These are phyloP conservation scores for Suhomyces kunorum DNA, from an alignment of 1,139 yeast genomes.

Conservation along the genomic window DNA sequence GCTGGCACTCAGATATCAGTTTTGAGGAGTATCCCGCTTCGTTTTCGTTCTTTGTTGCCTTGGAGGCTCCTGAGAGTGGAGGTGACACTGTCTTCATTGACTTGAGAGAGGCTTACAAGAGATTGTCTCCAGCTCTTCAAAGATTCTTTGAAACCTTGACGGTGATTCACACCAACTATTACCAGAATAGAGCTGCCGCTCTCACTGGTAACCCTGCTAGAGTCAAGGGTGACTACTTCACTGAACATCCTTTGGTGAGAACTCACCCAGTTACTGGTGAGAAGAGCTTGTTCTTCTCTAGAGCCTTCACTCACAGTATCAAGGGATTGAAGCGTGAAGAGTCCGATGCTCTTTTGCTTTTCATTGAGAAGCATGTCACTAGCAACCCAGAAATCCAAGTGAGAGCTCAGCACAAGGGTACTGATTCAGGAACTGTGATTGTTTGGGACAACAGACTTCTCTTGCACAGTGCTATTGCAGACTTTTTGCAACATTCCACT, in stretches of 20 bases:
- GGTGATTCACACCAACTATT: slow-evolving; percentile 28
- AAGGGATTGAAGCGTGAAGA: slow-evolving; percentile 27
- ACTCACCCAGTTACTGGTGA: slow-evolving; percentile 35
- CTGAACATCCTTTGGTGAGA: slow-evolving; percentile 33
- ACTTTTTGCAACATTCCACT: slow-evolving; percentile 25
- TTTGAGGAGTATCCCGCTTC: slow-evolving; percentile 36
- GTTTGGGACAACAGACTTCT: slow-evolving; percentile 30
- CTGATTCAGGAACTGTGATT: slow-evolving; percentile 25
- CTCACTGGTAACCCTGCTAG: slow-evolving; percentile 19
- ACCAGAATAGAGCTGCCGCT: slow-evolving; percentile 23
- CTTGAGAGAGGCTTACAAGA: slow-evolving; percentile 33
- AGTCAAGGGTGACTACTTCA: slow-evolving; percentile 25
- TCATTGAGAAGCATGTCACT: slow-evolving; percentile 25
- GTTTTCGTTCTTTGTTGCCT: slow-evolving; percentile 33
- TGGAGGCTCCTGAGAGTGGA: slow-evolving; percentile 34
- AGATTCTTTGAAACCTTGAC: slow-evolving; percentile 31
- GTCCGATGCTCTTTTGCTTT: slow-evolving; percentile 25
- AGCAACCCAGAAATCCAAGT: slow-evolving; percentile 30
- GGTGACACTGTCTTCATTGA: slow-evolving; percentile 39
- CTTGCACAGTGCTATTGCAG: slow-evolving; percentile 26
- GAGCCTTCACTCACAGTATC: slow-evolving; percentile 26
- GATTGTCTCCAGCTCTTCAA: slow-evolving; percentile 33
- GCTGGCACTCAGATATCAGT: slow-evolving; percentile 36
- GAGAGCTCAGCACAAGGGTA: slow-evolving; percentile 27
- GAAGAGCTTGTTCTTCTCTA: slow-evolving; percentile 25